Evolutionary conservation across 108 stramenopile genomes (phyloP).

Genomic region (Pelagomonas calceolata): DNA sequence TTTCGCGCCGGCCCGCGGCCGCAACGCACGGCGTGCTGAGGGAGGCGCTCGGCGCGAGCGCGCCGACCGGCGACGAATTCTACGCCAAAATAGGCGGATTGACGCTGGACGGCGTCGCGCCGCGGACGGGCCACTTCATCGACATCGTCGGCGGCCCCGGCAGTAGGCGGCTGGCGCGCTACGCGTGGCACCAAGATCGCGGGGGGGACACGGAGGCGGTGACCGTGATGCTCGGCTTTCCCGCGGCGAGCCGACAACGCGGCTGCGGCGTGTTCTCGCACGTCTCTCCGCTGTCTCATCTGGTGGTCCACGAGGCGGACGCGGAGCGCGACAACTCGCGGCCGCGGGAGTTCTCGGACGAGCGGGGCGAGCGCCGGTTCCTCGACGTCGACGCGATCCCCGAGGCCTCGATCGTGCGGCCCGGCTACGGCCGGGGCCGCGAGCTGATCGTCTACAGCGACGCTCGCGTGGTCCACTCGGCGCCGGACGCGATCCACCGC

Average conservation of each 20-base stretch:
- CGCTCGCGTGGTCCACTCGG: conserved; percentile 56
- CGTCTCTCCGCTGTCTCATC: conserved; percentile 34
- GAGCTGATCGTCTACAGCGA: conserved; percentile 61
- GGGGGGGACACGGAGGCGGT: conserved; percentile 21
- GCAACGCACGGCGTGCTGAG: conserved; percentile 37
- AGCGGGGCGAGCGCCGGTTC: conserved; percentile 12
- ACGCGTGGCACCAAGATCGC: conserved; percentile 60
- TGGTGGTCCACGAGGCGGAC: background rate
- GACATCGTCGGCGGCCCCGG: conserved; percentile 54
- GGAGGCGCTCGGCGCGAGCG: conserved; percentile 30
- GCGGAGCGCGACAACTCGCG: background rate
- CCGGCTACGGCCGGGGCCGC: conserved; percentile 37
- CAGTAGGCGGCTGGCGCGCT: conserved; percentile 36
- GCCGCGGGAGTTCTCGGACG: conserved; percentile 28
- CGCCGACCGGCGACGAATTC: conserved; percentile 59
- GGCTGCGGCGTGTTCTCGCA: conserved; percentile 62
- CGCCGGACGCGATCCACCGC: conserved; percentile 62
- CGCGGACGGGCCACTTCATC: conserved; percentile 43
- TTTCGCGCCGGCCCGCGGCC: conserved; percentile 14
- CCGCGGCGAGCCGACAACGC: conserved; percentile 45
- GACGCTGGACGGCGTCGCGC: conserved; percentile 27
- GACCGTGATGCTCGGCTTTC: conserved; percentile 66
- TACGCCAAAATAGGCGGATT: conserved; percentile 44
- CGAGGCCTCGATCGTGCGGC: conserved; percentile 52
- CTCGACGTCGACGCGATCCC: conserved; percentile 16